phyloP scores from a whole-genome alignment of 2,329 filamentous ascomycete species.

The Hymenoscyphus fructigenus region DNA sequence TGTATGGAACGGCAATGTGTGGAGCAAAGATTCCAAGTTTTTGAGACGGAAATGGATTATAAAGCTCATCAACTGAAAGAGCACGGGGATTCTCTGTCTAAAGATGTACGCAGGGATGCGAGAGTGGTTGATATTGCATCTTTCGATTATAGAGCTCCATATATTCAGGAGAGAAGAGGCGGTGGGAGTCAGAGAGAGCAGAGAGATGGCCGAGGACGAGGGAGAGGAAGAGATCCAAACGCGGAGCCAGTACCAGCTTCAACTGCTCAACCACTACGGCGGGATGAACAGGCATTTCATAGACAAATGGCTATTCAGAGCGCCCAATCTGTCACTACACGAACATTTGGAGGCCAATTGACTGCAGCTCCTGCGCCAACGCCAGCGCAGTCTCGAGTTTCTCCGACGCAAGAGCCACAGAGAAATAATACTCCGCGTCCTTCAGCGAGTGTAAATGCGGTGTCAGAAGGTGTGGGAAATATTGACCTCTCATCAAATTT shows the following conservation, averaged over 20 bases:
- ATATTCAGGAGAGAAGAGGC: slow-evolving; percentile 55
- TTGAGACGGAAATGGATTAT: slow-evolving; percentile 89
- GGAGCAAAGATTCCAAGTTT: slow-evolving; percentile 98
- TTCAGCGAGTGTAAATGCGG: slow-evolving; percentile 24
- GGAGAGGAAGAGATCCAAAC: slow-evolving; percentile 83
- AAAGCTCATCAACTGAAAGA: slow-evolving; percentile 88
- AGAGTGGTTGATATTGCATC: slow-evolving; percentile 81
- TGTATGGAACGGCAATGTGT: slow-evolving; percentile 84
- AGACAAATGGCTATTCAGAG: slow-evolving; percentile 89
- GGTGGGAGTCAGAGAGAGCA: slow-evolving; percentile 46
- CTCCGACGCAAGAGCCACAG: slow-evolving; percentile 16
- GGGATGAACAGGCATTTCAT: slow-evolving; percentile 90
- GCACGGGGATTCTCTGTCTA: slow-evolving; percentile 77
- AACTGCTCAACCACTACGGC: slow-evolving; percentile 74
- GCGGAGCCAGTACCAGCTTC: slow-evolving; percentile 74
- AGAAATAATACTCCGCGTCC: slow-evolving; percentile 22
- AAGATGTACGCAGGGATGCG: slow-evolving; percentile 79
- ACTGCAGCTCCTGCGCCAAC: slow-evolving; percentile 43
- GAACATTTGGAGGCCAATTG: slow-evolving; percentile 83
- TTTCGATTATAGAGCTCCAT: slow-evolving; percentile 77
- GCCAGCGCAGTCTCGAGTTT: slow-evolving; percentile 46
- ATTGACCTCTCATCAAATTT: slow-evolving; percentile 53
- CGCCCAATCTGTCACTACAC: slow-evolving; percentile 74
- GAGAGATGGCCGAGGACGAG: slow-evolving; percentile 44
- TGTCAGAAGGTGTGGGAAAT: slow-evolving; percentile 46